Evolutionary conservation across 148 eudicot genomes (phyloP), one percentile per base, ranked within the genome.

Genomic region (Fallopia convolvulus): DNA sequence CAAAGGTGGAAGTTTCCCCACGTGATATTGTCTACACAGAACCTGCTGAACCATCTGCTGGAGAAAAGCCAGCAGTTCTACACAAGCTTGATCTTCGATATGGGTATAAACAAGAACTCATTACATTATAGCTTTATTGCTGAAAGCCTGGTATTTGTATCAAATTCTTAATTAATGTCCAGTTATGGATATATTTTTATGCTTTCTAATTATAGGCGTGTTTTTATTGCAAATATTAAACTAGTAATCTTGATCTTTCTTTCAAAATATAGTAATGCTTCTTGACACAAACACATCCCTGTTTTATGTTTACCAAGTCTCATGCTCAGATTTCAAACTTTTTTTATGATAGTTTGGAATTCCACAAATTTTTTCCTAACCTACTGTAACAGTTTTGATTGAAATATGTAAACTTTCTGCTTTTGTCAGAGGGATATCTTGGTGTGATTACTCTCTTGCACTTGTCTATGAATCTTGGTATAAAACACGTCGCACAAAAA

Each of bases 361-460:
- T 68, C 20, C 72, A 39, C 20, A 66, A 66, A 32, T 66, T 33
- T 66, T 20, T 36, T 66, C 15, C 15, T 66, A 11, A 14, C 30
- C 72, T 33, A 66, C 1, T 66, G 42, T 66, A 36, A 60, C 11
- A 1, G 72, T 11, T 66, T 66, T 66, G 36, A 40, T 33, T 66
- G 7, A 68, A 68, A 33, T 68, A 0, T 14, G 9, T 68, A 6
- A 68, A 68, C 20, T 39, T 74, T 72, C 56, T 76, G 12, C 61
- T 33, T 75, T 82, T 78, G 75, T 5, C 90, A 94, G 98, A 76
- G 93, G 97, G 47, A 88, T 94, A 77, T 89, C 93, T 75, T 94
- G 98, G 98, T 89, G 93, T 84, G 97, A 94, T 80, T 90, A 90
- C 78, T 90, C 96, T n/a, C 93, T 94, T 76, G 96, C 98, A 44